A percentile compares a stretch with the other conserved stretches of the same genome.
Evolutionary conservation across 139 green algal genomes (phyloP).

Genomic region (Closterium sp.): DNA sequence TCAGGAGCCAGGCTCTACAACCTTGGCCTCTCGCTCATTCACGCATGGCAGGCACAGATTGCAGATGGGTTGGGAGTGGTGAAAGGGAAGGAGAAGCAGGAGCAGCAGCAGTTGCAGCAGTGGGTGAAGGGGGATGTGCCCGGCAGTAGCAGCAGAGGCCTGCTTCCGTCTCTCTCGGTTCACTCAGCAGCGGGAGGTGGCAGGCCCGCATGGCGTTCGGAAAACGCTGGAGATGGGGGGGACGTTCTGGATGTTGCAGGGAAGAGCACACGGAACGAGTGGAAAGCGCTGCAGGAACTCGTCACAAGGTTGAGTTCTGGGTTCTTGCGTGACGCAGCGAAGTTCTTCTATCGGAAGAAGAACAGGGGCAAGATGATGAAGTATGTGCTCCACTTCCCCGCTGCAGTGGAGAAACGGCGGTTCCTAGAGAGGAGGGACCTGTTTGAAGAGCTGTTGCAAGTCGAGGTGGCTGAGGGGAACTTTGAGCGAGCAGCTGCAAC

Average conservation of each 20-base stretch:
- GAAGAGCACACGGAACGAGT: neutral
- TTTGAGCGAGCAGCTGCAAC: neutral
- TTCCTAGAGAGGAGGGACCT: constrained; percentile 12
- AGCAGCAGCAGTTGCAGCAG: neutral
- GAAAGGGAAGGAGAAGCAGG: neutral
- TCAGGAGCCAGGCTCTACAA: neutral
- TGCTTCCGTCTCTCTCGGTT: too few species aligned
- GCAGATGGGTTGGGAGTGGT: too few species aligned
- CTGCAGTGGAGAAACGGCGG: neutral
- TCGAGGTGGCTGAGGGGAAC: constrained; percentile 11
- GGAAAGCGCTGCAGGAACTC: neutral
- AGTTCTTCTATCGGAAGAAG: neutral
- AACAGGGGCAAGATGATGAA: neutral
- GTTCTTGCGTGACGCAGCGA: neutral
- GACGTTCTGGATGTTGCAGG: too few species aligned
- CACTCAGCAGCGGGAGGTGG: too few species aligned
- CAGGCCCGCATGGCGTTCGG: too few species aligned
- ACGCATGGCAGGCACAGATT: too few species aligned
- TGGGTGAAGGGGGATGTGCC: neutral
- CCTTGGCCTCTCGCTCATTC: neutral
- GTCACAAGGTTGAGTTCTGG: neutral
- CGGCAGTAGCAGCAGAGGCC: too few species aligned
- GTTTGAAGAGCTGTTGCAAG: constrained; percentile 7
- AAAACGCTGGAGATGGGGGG: too few species aligned
- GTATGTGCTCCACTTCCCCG: neutral